phyloP scores from a whole-genome alignment of 164 flowering plant genomes.

The Litsea cubeba region DNA sequence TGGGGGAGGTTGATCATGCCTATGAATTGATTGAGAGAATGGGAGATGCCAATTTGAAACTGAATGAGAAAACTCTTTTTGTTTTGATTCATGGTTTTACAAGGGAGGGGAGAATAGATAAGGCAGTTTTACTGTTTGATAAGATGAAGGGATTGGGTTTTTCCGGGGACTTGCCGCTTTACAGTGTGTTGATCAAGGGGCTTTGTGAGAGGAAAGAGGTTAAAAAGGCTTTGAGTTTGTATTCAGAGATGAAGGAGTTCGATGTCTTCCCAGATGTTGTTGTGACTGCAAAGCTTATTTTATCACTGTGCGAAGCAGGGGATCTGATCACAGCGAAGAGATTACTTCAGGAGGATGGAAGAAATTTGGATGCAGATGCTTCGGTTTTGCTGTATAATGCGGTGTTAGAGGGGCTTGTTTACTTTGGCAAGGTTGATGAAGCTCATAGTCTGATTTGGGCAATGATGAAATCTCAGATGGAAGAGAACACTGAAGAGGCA shows the following conservation, averaged over 20 bases:
- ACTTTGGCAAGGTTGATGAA: slow-evolving; percentile 35
- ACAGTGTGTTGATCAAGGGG: slow-evolving; percentile 69
- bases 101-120: slow-evolving; percentile 44
- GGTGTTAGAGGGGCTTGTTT: slow-evolving; percentile 43
- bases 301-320: slow-evolving; percentile 35
- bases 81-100: slow-evolving; percentile 75
- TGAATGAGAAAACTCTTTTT: slow-evolving; percentile 63
- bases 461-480: slow-evolving; percentile 26
- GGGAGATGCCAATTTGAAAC: slow-evolving; percentile 35
- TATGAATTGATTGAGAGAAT: slow-evolving; percentile 57
- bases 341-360: slow-evolving; percentile 25
- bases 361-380: slow-evolving; percentile 25
- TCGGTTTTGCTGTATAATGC: slow-evolving; percentile 37
- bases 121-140: slow-evolving; percentile 54
- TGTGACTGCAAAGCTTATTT: slow-evolving; percentile 38
- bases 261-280: slow-evolving; percentile 53
- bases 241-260: slow-evolving; percentile 48
- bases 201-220: slow-evolving; percentile 49
- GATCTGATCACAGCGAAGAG: slow-evolving; percentile 20
- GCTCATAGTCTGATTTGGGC: slow-evolving; percentile 45
- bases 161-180: slow-evolving; percentile 42
- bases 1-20: slow-evolving; percentile 70
- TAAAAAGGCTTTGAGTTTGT: slow-evolving; percentile 50
- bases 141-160: slow-evolving; percentile 59
- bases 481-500: not conserved